Evolutionary conservation across 176 grass and related monocot genomes (phyloP).

Genomic region (bread wheat (Triticum aestivum)): DNA sequence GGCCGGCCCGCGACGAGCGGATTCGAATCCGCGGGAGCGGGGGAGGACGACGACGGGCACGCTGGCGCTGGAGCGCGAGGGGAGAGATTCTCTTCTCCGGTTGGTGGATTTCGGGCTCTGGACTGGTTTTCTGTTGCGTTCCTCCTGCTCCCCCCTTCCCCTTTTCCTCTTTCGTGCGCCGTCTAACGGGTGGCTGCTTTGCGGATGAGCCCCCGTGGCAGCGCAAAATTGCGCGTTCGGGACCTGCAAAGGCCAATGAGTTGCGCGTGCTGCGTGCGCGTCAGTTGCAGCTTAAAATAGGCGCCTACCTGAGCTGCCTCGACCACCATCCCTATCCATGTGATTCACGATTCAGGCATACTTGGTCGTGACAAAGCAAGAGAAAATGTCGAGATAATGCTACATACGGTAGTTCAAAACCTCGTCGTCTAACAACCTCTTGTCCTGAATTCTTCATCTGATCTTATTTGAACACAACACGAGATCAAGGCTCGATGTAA

Average conservation of each 20-base stretch:
- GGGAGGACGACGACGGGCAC: background rate
- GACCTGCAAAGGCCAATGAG: background rate
- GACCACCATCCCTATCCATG: too few species aligned
- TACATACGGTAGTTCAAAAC: too few species aligned
- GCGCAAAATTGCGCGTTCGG: background rate
- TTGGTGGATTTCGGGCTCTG: slow-evolving; percentile 12
- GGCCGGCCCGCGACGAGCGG: background rate
- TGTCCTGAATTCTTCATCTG: too few species aligned
- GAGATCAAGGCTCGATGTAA: background rate
- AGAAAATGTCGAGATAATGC: too few species aligned
- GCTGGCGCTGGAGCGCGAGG: background rate
- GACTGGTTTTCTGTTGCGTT: background rate
- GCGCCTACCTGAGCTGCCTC: background rate
- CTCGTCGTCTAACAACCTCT: too few species aligned
- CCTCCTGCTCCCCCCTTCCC: background rate
- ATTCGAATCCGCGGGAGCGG: background rate
- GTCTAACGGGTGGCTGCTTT: background rate
- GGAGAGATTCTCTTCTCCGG: slow-evolving; percentile 13
- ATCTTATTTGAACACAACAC: background rate
- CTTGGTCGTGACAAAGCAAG: too few species aligned
- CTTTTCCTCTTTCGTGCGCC: slow-evolving; percentile 8
- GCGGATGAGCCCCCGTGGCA: background rate
- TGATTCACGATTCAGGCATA: too few species aligned
- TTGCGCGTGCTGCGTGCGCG: background rate
- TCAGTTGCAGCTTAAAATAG: background rate